phyloP scores from a whole-genome alignment of 805 yeast species.

The Metschnikowia baotianmanensis region DNA sequence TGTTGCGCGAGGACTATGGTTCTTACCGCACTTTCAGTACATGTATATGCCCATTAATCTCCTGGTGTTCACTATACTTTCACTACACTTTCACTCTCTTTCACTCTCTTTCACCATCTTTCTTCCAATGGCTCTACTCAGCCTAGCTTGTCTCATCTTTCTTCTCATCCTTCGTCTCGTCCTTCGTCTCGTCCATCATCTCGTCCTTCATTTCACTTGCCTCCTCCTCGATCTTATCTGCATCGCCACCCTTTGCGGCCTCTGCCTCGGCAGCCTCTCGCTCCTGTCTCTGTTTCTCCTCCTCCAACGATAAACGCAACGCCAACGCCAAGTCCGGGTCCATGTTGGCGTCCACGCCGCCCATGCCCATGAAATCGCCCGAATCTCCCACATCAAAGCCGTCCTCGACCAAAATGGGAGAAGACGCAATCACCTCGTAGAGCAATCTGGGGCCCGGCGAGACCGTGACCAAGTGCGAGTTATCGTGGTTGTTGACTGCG shows the following conservation, averaged over 20 bases:
- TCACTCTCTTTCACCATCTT: no score
- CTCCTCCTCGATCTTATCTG: conserved; percentile 33
- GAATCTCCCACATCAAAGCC: conserved; percentile 50
- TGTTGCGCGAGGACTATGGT: no score
- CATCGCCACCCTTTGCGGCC: conserved; percentile 19
- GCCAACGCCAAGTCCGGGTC: conserved; percentile 98
- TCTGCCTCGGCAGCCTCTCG: conserved; percentile 49
- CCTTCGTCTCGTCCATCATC: conserved; percentile 20
- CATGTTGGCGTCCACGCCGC: conserved; percentile 73
- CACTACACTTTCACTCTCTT: no score
- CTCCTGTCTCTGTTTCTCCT: conserved; percentile 89
- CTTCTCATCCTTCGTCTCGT: conserved; percentile 4
- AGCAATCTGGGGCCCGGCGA: conserved; percentile 86
- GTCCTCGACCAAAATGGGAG: conserved; percentile 69
- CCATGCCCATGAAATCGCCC: conserved; percentile 36
- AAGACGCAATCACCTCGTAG: conserved; percentile 75
- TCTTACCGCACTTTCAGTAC: no score
- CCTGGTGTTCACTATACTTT: no score
- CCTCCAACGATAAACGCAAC: conserved; percentile 88
- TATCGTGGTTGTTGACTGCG: conserved; percentile 70
- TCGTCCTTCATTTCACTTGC: conserved; percentile 21
- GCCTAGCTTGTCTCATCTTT: no score
- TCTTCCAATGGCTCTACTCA: no score
- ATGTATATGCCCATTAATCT: no score
- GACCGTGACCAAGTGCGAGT: conserved; percentile 78